A percentile compares a stretch with the other conserved stretches of the same genome.
phyloP scores from a whole-genome alignment of 1,284 basidiomycete species.

The Naganishia sp. region DNA sequence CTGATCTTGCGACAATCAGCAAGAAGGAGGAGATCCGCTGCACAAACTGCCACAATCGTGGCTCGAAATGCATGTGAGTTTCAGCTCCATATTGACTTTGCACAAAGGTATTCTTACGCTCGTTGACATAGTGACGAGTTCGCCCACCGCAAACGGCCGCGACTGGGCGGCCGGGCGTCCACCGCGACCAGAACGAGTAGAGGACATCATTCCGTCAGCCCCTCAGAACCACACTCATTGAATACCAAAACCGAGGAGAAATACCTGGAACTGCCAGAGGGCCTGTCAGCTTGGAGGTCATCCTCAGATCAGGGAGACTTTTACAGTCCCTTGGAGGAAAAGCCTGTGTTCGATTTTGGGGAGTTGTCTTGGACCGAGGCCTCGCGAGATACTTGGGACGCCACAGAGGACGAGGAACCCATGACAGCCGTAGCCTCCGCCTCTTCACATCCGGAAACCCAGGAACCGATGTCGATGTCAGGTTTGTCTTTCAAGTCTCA shows the following conservation, averaged over 20 bases:
- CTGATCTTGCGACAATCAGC: conserved; percentile 61
- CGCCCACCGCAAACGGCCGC: neutral
- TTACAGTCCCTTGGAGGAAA: neutral
- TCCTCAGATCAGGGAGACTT: neutral
- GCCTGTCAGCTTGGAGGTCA: neutral
- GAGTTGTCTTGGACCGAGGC: neutral
- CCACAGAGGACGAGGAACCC: too few relatives aligned
- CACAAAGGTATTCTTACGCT: neutral
- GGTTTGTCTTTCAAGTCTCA: too few relatives aligned
- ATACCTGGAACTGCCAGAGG: neutral
- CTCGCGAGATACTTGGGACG: too few relatives aligned
- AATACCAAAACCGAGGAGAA: neutral
- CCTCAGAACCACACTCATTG: neutral
- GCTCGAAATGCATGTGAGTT: conserved; percentile 79
- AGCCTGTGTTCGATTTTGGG: neutral
- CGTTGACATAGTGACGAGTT: conserved; percentile 1
- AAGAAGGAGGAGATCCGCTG: conserved; percentile 60
- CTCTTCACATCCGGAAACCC: too few relatives aligned
- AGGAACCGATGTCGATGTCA: too few relatives aligned
- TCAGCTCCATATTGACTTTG: neutral
- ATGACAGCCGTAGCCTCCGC: too few relatives aligned
- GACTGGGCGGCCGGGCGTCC: neutral
- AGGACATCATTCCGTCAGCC: neutral
- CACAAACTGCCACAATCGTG: conserved; percentile 81
- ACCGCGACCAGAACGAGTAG: too few relatives aligned